Evolutionary conservation across 2,329 filamentous ascomycete genomes (phyloP), one percentile per base, ranked within the genome.

Genomic region (Sordariomycetes sp.): DNA sequence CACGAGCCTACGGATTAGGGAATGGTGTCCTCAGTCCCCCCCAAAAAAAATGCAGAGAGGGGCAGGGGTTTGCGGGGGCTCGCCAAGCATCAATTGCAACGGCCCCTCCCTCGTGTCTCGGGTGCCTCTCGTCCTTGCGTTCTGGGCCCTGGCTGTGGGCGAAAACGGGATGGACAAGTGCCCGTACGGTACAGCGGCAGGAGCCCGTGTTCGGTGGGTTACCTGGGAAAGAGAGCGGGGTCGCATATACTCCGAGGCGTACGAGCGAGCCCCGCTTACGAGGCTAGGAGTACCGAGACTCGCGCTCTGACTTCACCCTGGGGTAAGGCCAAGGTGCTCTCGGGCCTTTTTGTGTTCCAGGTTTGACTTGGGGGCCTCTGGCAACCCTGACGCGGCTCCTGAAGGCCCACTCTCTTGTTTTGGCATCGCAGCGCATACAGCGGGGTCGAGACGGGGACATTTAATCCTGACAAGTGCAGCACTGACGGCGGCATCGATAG

Each of bases 21-120:
- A 45, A 45, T 45, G 39, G 39, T 45, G 39, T 42, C 36, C 17
- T 42, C 36, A 42, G 36, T 4, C 5, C 34, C 39, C 53, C 53
- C 42, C 35, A 48, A 42, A 45, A 48, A 35, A 45, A 48, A 35
- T n/a, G 53, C 32, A 54, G 32, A 42, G 54, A 55, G 54, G 54
- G 39, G 54, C 54, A 55, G 54, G 54, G 54, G 54, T 55, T 42
- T 45, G 54, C 35, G 54, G 39, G 54, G 25, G 52, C 52, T 32
- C 39, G 39, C 39, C 54, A 55, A 55, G 39, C 24, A 35, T 55
- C 45, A 35, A n/a, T 25, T 55, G 17, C 54, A 12, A n/a, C 22
- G n/a, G 42, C 15, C 54, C 12, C 54, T 7, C 25, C 28, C 52
- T 25, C n/a, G 17, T 50, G 24, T 55, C 54, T 55, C 25, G 53